Conservation (phyloP, 2,329 filamentous ascomycete species). For the Exophiala phaeomuriformis region DNA sequence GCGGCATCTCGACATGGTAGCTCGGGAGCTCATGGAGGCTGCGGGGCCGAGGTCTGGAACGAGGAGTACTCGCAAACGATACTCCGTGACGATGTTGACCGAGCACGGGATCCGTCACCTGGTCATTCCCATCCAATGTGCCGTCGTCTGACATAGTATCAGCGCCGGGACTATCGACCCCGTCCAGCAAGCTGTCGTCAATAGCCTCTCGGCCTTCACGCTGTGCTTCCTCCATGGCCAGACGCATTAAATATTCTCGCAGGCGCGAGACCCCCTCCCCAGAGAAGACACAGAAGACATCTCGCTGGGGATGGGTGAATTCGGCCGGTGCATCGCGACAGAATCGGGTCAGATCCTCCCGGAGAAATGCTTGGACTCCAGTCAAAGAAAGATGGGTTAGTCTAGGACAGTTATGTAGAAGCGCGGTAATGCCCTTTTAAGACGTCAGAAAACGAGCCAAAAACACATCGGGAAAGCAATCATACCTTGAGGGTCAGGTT, state of each 20-base stretch:
- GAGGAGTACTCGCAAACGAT: constrained; percentile 16
- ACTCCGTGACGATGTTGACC: constrained; percentile 20
- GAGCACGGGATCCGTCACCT: constrained; percentile 21
- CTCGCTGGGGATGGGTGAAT: constrained; percentile 90
- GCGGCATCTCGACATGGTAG: constrained; percentile 27
- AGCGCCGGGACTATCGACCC: constrained; percentile 25
- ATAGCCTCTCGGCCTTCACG: constrained; percentile 23
- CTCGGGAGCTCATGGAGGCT: constrained; percentile 26
- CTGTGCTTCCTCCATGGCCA: constrained; percentile 25
- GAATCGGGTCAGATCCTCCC: constrained; percentile 73
- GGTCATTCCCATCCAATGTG: constrained; percentile 27
- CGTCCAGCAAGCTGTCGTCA: constrained; percentile 26
- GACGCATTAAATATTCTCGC: constrained; percentile 64
- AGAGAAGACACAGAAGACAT: constrained; percentile 96
- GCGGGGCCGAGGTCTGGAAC: constrained; percentile 19
- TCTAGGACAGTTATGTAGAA: constrained; percentile 85
- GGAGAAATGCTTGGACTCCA: constrained; percentile 82
- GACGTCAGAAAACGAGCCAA: neutral
- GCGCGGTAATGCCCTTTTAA: constrained; percentile 71
- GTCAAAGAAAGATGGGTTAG: constrained; percentile 92
- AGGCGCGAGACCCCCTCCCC: constrained; percentile 73
- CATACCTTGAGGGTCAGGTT: constrained; percentile 73
- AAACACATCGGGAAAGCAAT: constrained; percentile 13
- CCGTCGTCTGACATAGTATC: constrained; percentile 28
- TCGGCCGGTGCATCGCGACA: constrained; percentile 82